Evolutionary conservation across 2,329 filamentous ascomycete genomes (phyloP).

Genomic region (Botrytis hyacinthi): DNA sequence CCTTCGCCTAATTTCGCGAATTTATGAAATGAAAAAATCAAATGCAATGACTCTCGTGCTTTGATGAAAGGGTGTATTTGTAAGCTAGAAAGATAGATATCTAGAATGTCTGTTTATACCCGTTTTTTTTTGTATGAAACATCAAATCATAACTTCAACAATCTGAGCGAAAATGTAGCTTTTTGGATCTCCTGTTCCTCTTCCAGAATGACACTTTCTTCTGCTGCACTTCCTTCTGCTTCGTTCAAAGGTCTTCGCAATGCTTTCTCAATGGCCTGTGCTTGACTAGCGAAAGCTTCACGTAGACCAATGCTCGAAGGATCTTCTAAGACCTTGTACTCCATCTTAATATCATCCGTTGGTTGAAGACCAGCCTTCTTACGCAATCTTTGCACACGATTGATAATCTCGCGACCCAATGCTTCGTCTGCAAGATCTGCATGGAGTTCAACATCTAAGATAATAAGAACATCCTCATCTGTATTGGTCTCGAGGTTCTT

Average conservation of each 20-base stretch:
- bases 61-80: background rate
- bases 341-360: conserved; percentile 94
- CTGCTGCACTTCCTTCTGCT: background rate
- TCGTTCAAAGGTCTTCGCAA: conserved; percentile 60
- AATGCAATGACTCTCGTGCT: background rate
- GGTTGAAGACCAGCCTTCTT: conserved; percentile 91
- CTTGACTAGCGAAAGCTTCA: conserved; percentile 67
- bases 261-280: conserved; percentile 69
- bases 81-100: background rate
- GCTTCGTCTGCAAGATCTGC: conserved; percentile 86
- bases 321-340: conserved; percentile 79
- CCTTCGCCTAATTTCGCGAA: background rate
- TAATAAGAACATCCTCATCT: conserved; percentile 84
- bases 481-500: conserved; percentile 82
- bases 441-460: conserved; percentile 80
- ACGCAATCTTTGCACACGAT: conserved; percentile 84
- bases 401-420: conserved; percentile 86
- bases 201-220: conserved; percentile 65
- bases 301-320: conserved; percentile 73
- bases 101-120: conserved; percentile 9
- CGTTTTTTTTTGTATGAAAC: background rate
- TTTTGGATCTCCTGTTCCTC: conserved; percentile 86
- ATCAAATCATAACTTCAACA: conserved; percentile 64
- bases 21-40: background rate
- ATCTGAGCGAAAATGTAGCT: conserved; percentile 72